Evolutionary conservation across 1,139 yeast species (phyloP).

Genomic region (Diutina catenulata): DNA sequence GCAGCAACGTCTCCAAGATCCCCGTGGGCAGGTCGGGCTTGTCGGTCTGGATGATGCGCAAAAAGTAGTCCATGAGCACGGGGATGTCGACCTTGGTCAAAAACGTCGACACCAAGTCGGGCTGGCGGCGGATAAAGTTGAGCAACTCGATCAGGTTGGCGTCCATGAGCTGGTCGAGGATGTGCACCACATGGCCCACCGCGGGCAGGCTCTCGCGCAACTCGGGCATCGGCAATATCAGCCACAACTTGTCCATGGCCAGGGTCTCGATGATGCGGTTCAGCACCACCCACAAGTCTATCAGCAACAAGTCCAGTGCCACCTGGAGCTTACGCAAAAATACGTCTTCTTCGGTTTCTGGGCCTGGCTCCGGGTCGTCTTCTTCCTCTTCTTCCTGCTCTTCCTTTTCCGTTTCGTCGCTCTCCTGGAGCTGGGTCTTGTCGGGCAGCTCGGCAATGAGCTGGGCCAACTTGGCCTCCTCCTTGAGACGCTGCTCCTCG

Average conservation of each 20-base stretch:
- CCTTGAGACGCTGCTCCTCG: slow-evolving; percentile 18
- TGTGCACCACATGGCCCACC: slow-evolving; percentile 29
- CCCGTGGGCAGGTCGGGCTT: slow-evolving; percentile 57
- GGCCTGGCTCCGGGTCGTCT: neutral
- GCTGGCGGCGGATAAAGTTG: slow-evolving; percentile 41
- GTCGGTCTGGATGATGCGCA: slow-evolving; percentile 53
- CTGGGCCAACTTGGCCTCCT: slow-evolving; percentile 10
- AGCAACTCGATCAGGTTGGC: slow-evolving; percentile 36
- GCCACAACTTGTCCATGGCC: slow-evolving; percentile 33
- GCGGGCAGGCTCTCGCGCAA: slow-evolving; percentile 29
- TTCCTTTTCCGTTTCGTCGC: neutral
- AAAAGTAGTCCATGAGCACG: slow-evolving; percentile 42
- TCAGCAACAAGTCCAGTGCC: slow-evolving; percentile 30
- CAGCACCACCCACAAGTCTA: slow-evolving; percentile 34
- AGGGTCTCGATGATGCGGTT: slow-evolving; percentile 32
- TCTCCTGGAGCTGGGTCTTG: neutral
- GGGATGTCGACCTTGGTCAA: slow-evolving; percentile 46
- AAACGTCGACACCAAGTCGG: slow-evolving; percentile 41
- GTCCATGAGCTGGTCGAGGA: slow-evolving; percentile 36
- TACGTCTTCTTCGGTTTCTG: slow-evolving; percentile 23
- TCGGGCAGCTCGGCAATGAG: slow-evolving; percentile 4
- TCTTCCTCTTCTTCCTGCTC: neutral
- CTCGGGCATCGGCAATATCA: slow-evolving; percentile 24
- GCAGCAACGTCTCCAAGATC: slow-evolving; percentile 39
- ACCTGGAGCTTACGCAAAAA: slow-evolving; percentile 30